A percentile compares a stretch with the other conserved stretches of the same genome.
Evolutionary conservation across 2,329 filamentous ascomycete species (phyloP).

Genomic region (Periconia sp.): DNA sequence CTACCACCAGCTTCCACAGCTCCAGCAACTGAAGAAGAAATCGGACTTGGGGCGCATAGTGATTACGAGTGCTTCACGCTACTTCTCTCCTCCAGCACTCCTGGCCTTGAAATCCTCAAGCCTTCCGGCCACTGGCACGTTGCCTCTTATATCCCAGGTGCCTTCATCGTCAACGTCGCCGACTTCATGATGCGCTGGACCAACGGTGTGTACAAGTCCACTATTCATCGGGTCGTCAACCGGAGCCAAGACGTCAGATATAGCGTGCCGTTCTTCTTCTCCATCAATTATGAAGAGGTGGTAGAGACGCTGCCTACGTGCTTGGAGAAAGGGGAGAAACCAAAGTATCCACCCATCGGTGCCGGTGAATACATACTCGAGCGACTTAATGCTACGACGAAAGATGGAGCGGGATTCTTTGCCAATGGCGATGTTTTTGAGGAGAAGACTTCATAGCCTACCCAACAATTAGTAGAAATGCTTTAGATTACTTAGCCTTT

Average conservation of each 20-base stretch:
- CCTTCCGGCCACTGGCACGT: conserved; percentile 37
- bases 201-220: conserved; percentile 57
- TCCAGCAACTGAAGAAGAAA: conserved; percentile 26
- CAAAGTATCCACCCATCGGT: conserved; percentile 42
- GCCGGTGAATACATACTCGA: conserved; percentile 51
- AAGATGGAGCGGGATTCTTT: conserved; percentile 36
- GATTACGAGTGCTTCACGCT: conserved; percentile 45
- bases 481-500: too few relatives aligned
- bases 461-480: too few relatives aligned
- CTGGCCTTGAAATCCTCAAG: conserved; percentile 43
- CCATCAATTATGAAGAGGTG: conserved; percentile 48
- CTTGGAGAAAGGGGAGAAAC: conserved; percentile 36
- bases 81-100: conserved; percentile 33
- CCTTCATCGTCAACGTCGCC: conserved; percentile 60
- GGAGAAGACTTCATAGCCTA: too few relatives aligned
- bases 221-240: conserved; percentile 58
- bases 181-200: conserved; percentile 60
- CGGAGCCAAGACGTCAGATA: conserved; percentile 46
- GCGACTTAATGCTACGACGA: conserved; percentile 41
- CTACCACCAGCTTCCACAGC: conserved; percentile 12
- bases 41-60: conserved; percentile 45
- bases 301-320: conserved; percentile 49
- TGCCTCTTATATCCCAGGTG: conserved; percentile 47
- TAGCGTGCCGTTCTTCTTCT: conserved; percentile 57
- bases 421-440: conserved; percentile 22